Evolutionary conservation across 352 stramenopile genomes (phyloP).

Genomic region (Phytophthora pseudosyringae): DNA sequence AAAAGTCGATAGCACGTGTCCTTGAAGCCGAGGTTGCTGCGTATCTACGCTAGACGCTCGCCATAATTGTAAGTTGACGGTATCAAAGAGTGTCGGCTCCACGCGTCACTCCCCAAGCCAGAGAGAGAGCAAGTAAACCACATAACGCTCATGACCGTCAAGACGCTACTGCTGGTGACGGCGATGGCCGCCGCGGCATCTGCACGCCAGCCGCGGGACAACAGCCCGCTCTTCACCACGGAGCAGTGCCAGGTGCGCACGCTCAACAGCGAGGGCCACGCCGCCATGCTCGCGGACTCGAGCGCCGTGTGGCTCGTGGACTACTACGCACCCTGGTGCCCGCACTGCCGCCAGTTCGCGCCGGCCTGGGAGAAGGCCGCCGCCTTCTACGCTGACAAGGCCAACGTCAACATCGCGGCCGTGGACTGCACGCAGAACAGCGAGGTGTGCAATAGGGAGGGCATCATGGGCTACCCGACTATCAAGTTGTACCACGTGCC

Average conservation of each 20-base stretch:
- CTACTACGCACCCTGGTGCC: conserved; percentile 86
- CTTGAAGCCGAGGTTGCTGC: conserved; percentile 17
- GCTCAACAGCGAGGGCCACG: conserved; percentile 44
- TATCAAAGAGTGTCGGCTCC: conserved; percentile 16
- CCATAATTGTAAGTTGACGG: conserved; percentile 2
- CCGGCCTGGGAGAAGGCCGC: conserved; percentile 74
- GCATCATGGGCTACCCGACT: conserved; percentile 69
- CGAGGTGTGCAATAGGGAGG: conserved; percentile 59
- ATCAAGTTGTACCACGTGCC: conserved; percentile 80
- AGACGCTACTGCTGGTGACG: conserved; percentile 25
- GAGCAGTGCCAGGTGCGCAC: conserved; percentile 58
- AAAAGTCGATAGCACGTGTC: conserved; percentile 12
- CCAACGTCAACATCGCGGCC: conserved; percentile 61
- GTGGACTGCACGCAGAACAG: conserved; percentile 79
- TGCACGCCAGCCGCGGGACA: conserved; percentile 32
- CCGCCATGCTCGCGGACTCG: conserved; percentile 47
- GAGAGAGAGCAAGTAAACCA: neutral
- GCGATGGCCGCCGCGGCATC: conserved; percentile 5
- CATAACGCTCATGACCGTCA: conserved; percentile 20
- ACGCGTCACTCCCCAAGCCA: conserved; percentile 15
- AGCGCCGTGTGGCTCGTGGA: conserved; percentile 75
- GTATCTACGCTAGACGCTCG: conserved; percentile 20
- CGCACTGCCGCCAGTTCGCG: conserved; percentile 78
- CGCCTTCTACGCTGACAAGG: conserved; percentile 65
- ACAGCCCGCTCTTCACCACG: conserved; percentile 65